phyloP scores from a whole-genome alignment of 116 monocot species.

The Trichopus zeylanicus region DNA sequence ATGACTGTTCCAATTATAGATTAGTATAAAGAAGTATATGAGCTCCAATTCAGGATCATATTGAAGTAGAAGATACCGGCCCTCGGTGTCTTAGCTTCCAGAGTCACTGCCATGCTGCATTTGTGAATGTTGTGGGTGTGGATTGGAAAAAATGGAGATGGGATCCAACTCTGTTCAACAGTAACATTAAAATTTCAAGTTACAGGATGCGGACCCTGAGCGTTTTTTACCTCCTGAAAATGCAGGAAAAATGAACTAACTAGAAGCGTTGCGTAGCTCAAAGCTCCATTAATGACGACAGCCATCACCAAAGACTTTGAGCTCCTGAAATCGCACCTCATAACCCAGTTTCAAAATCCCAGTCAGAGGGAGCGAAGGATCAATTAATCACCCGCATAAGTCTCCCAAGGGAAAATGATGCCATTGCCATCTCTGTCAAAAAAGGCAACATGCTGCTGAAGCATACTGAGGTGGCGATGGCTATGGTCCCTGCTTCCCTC shows the following conservation, averaged over 20 bases:
- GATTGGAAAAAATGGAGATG: slow-evolving; percentile 53
- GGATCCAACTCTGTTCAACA: slow-evolving; percentile 48
- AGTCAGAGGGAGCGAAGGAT: neutral
- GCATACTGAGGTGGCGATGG: slow-evolving; percentile 35
- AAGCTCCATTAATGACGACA: slow-evolving; percentile 32
- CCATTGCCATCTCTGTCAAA: slow-evolving; percentile 60
- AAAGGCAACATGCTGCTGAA: slow-evolving; percentile 72
- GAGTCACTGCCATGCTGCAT: slow-evolving; percentile 80
- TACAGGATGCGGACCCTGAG: too few species aligned
- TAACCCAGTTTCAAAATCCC: too few species aligned
- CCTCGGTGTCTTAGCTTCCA: slow-evolving; percentile 71
- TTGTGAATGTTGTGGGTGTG: slow-evolving; percentile 74
- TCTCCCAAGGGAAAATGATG: slow-evolving; percentile 82
- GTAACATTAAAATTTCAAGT: neutral
- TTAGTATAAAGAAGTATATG: too few species aligned
- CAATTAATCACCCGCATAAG: slow-evolving; percentile 38
- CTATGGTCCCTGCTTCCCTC: slow-evolving; percentile 46
- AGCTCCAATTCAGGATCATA: neutral
- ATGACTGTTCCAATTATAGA: slow-evolving; percentile 48
- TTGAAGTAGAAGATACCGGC: slow-evolving; percentile 34
- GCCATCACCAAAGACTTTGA: slow-evolving; percentile 43
- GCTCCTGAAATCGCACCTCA: too few species aligned
- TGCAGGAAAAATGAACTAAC: slow-evolving; percentile 21
- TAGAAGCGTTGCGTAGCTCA: slow-evolving; percentile 65
- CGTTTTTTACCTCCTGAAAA: too few species aligned